Evolutionary conservation across 2,329 filamentous ascomycete genomes (phyloP), one percentile per base, ranked within the genome.

Genomic region (Sporothrix globosa): DNA sequence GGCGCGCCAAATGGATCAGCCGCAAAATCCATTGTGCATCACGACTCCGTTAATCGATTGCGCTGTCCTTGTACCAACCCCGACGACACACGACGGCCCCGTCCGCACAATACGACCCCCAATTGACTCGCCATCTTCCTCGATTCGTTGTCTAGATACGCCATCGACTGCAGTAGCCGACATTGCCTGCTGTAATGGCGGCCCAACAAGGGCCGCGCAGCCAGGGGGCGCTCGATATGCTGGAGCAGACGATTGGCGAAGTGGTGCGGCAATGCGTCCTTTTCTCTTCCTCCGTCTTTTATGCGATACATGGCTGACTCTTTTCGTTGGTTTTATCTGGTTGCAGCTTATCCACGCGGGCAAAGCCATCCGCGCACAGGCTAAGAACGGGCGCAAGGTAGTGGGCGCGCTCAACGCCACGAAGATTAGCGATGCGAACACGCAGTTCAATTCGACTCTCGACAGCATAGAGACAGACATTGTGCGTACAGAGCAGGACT

Each of bases 381-480:
- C 80, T 41, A 83, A 81, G 73, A 83, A 86, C 73, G 80, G 81
- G 17, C 79, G 81, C 53, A 81, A 79, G 70, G 80, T 80, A 19
- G 74, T 75, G 17, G 76, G 76, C 76, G 73, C 76, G 75, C 52
- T 77, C 75, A 75, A 77, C 70, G 81, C 81, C 68, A 76, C 79
- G 58, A 85, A 83, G 74, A 77, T 86, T 69, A 78, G 81, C 44
- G 83, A 85, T 54, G 81, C 81, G n/a, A 81, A 85, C 69, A 78
- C 78, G 50, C 76, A 77, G 7, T 87, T 86, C 75, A 86, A 89
- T 71, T 78, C 78, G 69, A 84, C 85, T 9, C 78, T 90, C 2
- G 85, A 88, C 72, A 84, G 86, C 7, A 75, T 89, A 5, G 87
- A 89, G 75, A 78, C 77, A 71, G 85, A 88, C 34, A 87, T 89